Percentiles rank a stretch among this genome's conserved stretches.
phyloP scores from a whole-genome alignment of 1,284 basidiomycete genomes.

The Porodaedalea pini region DNA sequence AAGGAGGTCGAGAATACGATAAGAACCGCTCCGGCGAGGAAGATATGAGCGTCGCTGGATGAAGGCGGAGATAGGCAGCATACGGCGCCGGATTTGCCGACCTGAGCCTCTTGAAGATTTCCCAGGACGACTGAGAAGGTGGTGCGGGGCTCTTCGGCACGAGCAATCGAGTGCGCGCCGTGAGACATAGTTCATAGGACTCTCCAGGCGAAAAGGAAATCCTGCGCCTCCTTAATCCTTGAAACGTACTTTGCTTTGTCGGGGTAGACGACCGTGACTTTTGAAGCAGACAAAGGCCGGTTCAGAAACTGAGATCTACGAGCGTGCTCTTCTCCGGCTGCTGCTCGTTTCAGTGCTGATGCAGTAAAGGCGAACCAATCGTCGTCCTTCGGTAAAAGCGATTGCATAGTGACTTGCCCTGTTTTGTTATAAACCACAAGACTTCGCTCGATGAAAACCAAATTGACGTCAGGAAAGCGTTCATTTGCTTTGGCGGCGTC shows the following conservation, averaged over 20 bases:
- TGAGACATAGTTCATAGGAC: conserved; percentile 95
- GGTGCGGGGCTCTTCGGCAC: conserved; percentile 35
- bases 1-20: conserved; percentile 69
- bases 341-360: conserved; percentile 26
- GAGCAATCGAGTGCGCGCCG: conserved; percentile 65
- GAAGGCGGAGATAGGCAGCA: conserved; percentile 78
- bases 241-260: conserved; percentile 62
- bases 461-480: conserved; percentile 63
- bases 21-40: conserved; percentile 95
- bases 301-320: conserved; percentile 21
- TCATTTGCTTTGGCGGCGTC: conserved; percentile 22
- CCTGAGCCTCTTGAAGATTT: conserved; percentile 70
- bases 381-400: conserved; percentile 54
- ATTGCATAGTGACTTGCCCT: conserved; percentile 56
- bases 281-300: conserved; percentile 28
- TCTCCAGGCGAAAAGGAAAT: conserved; percentile 81
- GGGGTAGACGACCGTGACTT: conserved; percentile 32
- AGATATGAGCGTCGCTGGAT: conserved; percentile 60
- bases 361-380: conserved; percentile 51
- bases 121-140: conserved; percentile 59
- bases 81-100: conserved; percentile 88
- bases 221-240: conserved; percentile 72
- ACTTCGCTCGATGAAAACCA: conserved; percentile 73
- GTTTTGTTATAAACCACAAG: conserved; percentile 58
- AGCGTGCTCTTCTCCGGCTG: conserved; percentile 11